Percentiles rank a stretch among this genome's conserved stretches.
Conservation (phyloP, 441 rosid species). For the Pelargonium myrrhifolium region DNA sequence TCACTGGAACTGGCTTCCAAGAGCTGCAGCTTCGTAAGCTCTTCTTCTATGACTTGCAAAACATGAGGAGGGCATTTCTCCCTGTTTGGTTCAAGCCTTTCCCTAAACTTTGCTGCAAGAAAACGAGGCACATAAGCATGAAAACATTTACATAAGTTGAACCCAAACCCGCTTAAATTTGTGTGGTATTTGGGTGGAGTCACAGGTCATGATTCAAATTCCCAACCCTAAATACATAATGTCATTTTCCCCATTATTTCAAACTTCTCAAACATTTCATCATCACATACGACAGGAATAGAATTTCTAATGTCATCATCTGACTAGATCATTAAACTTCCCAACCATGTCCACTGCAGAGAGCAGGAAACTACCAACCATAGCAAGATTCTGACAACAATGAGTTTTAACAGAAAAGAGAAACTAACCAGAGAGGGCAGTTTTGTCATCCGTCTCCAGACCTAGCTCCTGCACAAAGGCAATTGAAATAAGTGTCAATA, state of each 20-base stretch:
- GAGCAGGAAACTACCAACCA: background rate
- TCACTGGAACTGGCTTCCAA: constrained; percentile 99
- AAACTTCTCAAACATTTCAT: constrained; percentile 3
- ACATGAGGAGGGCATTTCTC: constrained; percentile 82
- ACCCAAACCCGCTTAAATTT: too few species aligned
- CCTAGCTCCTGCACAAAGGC: constrained; percentile 63
- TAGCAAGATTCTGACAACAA: background rate
- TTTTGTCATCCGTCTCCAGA: constrained; percentile 77
- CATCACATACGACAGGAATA: background rate
- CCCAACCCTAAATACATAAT: too few species aligned
- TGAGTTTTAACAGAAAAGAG: constrained; percentile 7
- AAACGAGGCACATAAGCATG: constrained; percentile 17
- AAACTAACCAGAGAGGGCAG: constrained; percentile 67
- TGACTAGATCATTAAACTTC: background rate
- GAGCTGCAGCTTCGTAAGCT: constrained; percentile 74
- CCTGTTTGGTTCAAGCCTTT: constrained; percentile 63
- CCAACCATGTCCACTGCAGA: background rate
- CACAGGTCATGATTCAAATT: background rate
- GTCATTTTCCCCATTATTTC: background rate
- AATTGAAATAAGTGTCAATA: constrained; percentile 22
- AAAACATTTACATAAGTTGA: constrained; percentile 5
- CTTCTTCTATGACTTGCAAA: constrained; percentile 83
- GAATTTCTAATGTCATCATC: background rate
- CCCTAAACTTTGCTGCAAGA: constrained; percentile 74
- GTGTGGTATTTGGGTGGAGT: background rate